These are phyloP conservation scores for Tylopilus balloui DNA, from an alignment of 768 basidiomycete genomes.

Conservation along the genomic window DNA sequence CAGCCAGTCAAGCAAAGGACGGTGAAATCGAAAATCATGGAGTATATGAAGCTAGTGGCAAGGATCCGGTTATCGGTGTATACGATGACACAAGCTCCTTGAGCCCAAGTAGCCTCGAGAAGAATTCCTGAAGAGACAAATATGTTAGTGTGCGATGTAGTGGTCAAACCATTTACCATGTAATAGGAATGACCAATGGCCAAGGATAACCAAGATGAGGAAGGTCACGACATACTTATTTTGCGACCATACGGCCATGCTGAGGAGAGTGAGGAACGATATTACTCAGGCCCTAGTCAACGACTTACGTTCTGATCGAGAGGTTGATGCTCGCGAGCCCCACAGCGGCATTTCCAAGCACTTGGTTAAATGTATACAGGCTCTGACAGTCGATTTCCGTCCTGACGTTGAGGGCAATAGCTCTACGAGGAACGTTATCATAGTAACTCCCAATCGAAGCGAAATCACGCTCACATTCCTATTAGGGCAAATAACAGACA, in stretches of 20 bases:
- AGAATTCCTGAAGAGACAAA: slow-evolving; percentile 42
- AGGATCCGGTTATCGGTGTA: slow-evolving; percentile 56
- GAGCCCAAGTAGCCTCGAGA: slow-evolving; percentile 54
- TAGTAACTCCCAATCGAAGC: neutral
- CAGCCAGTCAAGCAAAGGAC: slow-evolving; percentile 58
- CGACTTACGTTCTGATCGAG: slow-evolving; percentile 58
- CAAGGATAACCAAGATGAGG: slow-evolving; percentile 54
- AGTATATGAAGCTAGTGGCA: slow-evolving; percentile 65
- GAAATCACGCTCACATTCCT: slow-evolving; percentile 52
- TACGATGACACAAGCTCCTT: slow-evolving; percentile 52
- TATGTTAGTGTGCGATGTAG: neutral
- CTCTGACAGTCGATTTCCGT: slow-evolving; percentile 60
- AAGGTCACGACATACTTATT: slow-evolving; percentile 48
- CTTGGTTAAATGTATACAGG: slow-evolving; percentile 64
- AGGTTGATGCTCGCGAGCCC: slow-evolving; percentile 71
- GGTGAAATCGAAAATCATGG: slow-evolving; percentile 66
- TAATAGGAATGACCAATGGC: slow-evolving; percentile 67
- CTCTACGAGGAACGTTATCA: slow-evolving; percentile 31
- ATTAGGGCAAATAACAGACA: slow-evolving; percentile 58
- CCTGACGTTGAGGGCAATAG: slow-evolving; percentile 56
- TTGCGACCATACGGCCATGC: slow-evolving; percentile 70
- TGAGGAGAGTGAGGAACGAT: slow-evolving; percentile 22
- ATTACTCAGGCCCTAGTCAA: neutral
- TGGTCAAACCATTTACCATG: slow-evolving; percentile 41
- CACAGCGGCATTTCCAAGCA: slow-evolving; percentile 61